Base-by-base conservation (phyloP, 202 grass and related monocot genomes). In the Panicum hallii region DNA sequence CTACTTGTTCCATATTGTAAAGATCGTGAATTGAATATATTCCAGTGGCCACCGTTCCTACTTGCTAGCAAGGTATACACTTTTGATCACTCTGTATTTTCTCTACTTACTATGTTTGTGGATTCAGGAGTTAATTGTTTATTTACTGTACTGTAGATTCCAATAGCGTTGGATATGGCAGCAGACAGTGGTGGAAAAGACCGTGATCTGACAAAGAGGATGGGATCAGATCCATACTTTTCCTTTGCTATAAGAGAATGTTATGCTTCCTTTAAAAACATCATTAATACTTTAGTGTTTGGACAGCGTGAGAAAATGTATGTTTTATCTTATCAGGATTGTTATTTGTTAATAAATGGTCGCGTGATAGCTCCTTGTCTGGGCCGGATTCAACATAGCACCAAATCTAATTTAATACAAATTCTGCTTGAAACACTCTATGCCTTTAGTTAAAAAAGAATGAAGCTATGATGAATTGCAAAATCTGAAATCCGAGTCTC, bases 121-220 rank as follows among this genome's bases (percentile, higher is more conserved):
- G 20, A 65, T 74, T 81, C 11, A 46, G 7, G 17, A 5, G 60
- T 79, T 86, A 79, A 82, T 73, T 55, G 55, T 85, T 81, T 79
- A 28, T 69, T 60, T 72, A 20, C 32, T 87, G 82, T 15, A 69
- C 47, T 78, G 16, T 78, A 98, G 95, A 92, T 98, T 61, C 95
- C 97, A 48, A 99, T 99, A 87, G 97, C 97, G 44, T 60, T 99
- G 79, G 97, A 99, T 83, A 99, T 99, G 97, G 93, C 97, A 30
- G 89, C 90, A 81, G 93, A 96, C 80, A 96, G 97, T 85, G 82
- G 79, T 85, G 91, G 93, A 81, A 96, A 94, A 52, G 79, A 99
- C 87, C 86, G 77, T 49, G 97, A 99, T 84, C 84, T 99, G 82
- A 88, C 90, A 13, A 99, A 94, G 85, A 91, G 97, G 83, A 90